Evolutionary conservation across 2,329 filamentous ascomycete species (phyloP).

Genomic region (Xylariomycetidae sp.): DNA sequence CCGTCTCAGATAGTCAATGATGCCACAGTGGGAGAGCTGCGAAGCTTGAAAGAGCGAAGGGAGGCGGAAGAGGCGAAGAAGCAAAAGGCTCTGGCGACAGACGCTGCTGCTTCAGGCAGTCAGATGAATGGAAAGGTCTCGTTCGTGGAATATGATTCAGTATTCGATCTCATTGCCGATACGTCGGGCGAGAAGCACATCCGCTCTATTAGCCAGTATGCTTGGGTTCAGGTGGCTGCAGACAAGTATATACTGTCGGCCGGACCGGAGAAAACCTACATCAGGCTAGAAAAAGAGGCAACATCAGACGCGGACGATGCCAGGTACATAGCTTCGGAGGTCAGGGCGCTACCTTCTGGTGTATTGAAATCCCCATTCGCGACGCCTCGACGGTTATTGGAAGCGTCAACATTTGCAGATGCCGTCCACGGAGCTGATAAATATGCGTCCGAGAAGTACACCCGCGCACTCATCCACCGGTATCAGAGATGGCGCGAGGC

Average conservation of each 20-base stretch:
- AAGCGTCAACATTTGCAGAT: conserved; percentile 61
- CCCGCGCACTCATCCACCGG: conserved; percentile 61
- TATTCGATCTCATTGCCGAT: conserved; percentile 87
- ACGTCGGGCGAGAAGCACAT: conserved; percentile 75
- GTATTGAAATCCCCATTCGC: conserved; percentile 57
- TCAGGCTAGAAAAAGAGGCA: conserved; percentile 45
- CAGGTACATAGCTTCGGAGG: conserved; percentile 41
- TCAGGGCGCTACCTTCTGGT: conserved; percentile 41
- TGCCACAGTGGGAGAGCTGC: conserved; percentile 60
- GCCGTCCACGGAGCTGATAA: conserved; percentile 84
- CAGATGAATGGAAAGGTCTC: conserved; percentile 46
- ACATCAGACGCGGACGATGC: conserved; percentile 20
- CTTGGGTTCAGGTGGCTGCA: conserved; percentile 78
- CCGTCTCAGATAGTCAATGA: conserved; percentile 70
- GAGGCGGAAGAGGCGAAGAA: conserved; percentile 36
- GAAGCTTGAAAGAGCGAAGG: conserved; percentile 44
- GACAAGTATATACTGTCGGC: conserved; percentile 68
- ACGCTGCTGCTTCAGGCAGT: neutral
- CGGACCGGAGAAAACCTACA: conserved; percentile 57
- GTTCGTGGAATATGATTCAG: conserved; percentile 86
- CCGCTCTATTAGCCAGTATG: conserved; percentile 64
- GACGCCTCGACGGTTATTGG: conserved; percentile 63
- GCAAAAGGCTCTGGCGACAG: conserved; percentile 11
- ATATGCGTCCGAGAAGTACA: conserved; percentile 64
- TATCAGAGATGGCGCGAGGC: conserved; percentile 64